Evolutionary conservation across 1,139 yeast species (phyloP), one percentile per base, ranked within the genome.

Genomic region (Yamadazyma conglobata): DNA sequence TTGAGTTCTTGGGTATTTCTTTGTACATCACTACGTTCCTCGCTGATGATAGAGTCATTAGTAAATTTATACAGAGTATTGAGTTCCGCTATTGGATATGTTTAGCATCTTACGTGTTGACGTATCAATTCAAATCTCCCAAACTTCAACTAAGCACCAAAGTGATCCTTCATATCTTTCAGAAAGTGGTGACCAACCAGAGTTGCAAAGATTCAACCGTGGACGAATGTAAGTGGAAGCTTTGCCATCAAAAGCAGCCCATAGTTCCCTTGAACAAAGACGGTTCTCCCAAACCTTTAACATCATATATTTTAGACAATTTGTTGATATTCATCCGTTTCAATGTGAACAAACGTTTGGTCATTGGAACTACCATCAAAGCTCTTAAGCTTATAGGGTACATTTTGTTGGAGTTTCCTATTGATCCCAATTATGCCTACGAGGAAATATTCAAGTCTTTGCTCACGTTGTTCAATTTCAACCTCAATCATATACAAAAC

Each of bases 201-300:
- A 37, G 37, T 9, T 37, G 59, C 4, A 35, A 45, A 7, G 34
- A 44, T 1, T 48, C 43, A 21, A 49, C 48, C 15, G 58, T 68
- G 14, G 54, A 67, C 33, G 73, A 66, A 38, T 57, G 52, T 37
- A 54, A 54, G 30, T 65, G 70, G 68, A 67, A 66, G 37, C 40
- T 66, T 26, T 61, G 69, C 28, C 73, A 61, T 37, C 73, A 66
- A 30, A 57, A 54, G 31, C 24, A 39, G 5, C 72, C 73, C 1
- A 40, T 61, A 11, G 44, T 67, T 2, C 66, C 66, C 4, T 44
- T 44, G 13, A 54, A 52, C 32, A 54, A 44, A 2, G 41, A 48
- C 6, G 46, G 42, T 15, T 62, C 58, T 0, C 35, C 46, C 23
- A 65, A 64, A 30, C 50, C 61, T 2, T 38, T 61, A 15, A 38